A percentile compares a stretch with the other conserved stretches of the same genome.
These are phyloP conservation scores for Paramyrothecium sp. DNA, from an alignment of 2,329 filamentous ascomycete species.

Conservation along the genomic window DNA sequence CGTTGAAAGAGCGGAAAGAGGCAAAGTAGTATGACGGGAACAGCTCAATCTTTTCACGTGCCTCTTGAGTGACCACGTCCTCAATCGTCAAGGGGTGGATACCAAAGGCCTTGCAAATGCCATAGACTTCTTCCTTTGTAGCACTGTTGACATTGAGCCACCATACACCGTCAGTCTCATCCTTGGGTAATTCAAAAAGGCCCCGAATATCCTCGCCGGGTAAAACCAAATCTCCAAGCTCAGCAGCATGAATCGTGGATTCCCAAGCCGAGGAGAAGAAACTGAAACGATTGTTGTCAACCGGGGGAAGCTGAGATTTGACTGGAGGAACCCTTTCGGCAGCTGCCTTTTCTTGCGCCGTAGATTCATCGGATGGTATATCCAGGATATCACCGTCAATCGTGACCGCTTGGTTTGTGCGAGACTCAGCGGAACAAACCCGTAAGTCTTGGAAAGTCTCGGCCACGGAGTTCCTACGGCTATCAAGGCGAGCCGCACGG, in stretches of 20 bases:
- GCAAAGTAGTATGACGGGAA: slow-evolving; percentile 99
- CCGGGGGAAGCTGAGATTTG: slow-evolving; percentile 33
- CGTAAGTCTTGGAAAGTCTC: slow-evolving; percentile 32
- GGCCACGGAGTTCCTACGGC: slow-evolving; percentile 44
- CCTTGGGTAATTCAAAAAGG: slow-evolving; percentile 70
- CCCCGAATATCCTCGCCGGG: slow-evolving; percentile 88
- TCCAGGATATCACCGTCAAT: slow-evolving; percentile 57
- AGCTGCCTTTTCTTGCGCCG: slow-evolving; percentile 44
- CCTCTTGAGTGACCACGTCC: slow-evolving; percentile 93
- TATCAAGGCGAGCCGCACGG: slow-evolving; percentile 46
- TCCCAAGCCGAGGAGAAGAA: slow-evolving; percentile 97
- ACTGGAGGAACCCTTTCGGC: slow-evolving; percentile 31
- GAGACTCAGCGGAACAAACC: slow-evolving; percentile 19
- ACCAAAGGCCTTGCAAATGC: slow-evolving; percentile 90
- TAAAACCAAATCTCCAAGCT: slow-evolving; percentile 83
- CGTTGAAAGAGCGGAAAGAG: slow-evolving; percentile 89
- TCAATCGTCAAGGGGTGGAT: slow-evolving; percentile 95
- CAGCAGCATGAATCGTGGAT: slow-evolving; percentile 86
- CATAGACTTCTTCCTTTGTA: slow-evolving; percentile 81
- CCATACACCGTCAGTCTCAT: slow-evolving; percentile 81
- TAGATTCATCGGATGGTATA: slow-evolving; percentile 46
- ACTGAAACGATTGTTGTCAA: slow-evolving; percentile 80
- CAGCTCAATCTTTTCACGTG: slow-evolving; percentile 96
- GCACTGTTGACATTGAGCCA: slow-evolving; percentile 95
- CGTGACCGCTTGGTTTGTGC: slow-evolving; percentile 41